Percentiles rank a stretch among this genome's conserved stretches.
These are phyloP conservation scores for Vaccinium corymbosum DNA, from an alignment of 148 eudicot species.

Conservation along the genomic window DNA sequence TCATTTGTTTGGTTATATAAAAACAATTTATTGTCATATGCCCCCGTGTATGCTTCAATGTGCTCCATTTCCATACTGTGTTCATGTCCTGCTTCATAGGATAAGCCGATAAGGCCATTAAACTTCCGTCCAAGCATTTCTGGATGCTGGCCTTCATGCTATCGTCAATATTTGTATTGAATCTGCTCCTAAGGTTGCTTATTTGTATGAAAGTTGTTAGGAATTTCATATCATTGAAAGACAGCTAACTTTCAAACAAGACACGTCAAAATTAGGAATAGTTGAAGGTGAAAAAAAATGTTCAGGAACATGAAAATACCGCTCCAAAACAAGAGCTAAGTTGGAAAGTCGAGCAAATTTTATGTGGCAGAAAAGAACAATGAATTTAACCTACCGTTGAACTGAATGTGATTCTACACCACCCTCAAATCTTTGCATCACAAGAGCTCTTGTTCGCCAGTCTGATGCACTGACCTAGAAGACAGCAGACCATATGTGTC, in stretches of 20 bases:
- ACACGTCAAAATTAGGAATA: neutral
- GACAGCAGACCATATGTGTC: slow-evolving; percentile 7
- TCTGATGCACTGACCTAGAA: slow-evolving; percentile 90
- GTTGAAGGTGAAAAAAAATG: neutral
- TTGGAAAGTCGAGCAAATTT: slow-evolving; percentile 1
- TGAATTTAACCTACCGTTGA: slow-evolving; percentile 50
- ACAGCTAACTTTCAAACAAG: neutral
- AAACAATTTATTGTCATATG: neutral
- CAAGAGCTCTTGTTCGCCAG: slow-evolving; percentile 85
- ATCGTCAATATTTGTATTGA: neutral
- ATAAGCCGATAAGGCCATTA: neutral
- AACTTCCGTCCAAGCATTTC: neutral
- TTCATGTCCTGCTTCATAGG: neutral
- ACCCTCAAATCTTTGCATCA: slow-evolving; percentile 84
- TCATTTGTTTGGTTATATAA: neutral
- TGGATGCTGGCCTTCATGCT: slow-evolving; percentile 3
- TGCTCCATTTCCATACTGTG: neutral
- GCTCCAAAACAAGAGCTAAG: neutral
- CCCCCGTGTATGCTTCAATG: neutral
- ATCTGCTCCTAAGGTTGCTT: slow-evolving; percentile 11
- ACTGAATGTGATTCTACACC: slow-evolving; percentile 79
- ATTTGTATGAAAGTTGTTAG: neutral
- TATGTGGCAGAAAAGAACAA: slow-evolving; percentile 10
- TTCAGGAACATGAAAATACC: neutral
- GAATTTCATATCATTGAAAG: neutral